These are phyloP conservation scores for Apiotrichum gracile DNA, from an alignment of 1,284 basidiomycete genomes.

Conservation along the genomic window DNA sequence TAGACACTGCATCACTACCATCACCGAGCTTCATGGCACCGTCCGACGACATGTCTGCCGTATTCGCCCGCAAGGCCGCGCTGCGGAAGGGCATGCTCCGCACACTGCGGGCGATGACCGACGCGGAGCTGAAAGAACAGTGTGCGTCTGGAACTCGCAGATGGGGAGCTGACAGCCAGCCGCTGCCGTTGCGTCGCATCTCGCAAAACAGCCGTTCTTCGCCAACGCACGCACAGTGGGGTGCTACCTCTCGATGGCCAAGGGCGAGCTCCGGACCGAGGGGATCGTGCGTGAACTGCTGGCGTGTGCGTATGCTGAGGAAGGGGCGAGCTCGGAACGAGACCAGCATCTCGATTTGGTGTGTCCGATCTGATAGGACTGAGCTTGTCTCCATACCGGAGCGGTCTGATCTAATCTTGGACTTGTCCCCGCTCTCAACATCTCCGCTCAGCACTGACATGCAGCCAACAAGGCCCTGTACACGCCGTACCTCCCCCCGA, in stretches of 20 bases:
- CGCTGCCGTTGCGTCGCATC: conserved; percentile 25
- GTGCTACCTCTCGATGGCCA: conserved; percentile 44
- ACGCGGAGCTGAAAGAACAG: conserved; percentile 32
- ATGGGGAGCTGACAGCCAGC: conserved; percentile 20
- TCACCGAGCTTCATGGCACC: neutral
- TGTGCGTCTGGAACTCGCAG: conserved; percentile 21
- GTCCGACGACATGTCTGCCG: conserved; percentile 13
- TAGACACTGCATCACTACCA: neutral
- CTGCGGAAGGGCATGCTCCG: conserved; percentile 36
- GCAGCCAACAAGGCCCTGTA: conserved; percentile 25
- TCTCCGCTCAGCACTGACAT: neutral
- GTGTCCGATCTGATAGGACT: too few relatives aligned
- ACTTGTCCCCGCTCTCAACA: too few relatives aligned
- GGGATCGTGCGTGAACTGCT: conserved; percentile 36
- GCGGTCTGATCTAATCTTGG: too few relatives aligned
- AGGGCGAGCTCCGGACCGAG: conserved; percentile 41
- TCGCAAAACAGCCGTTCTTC: conserved; percentile 29
- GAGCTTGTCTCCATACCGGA: too few relatives aligned
- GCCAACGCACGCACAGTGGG: conserved; percentile 30
- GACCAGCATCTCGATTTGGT: too few relatives aligned
- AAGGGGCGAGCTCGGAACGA: too few relatives aligned
- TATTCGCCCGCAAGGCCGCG: conserved; percentile 32
- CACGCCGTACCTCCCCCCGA: conserved; percentile 34
- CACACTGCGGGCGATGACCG: conserved; percentile 28
- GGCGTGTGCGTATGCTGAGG: neutral